Base-by-base conservation (phyloP, 495 filamentous ascomycete species). In the Daldinia childiae region DNA sequence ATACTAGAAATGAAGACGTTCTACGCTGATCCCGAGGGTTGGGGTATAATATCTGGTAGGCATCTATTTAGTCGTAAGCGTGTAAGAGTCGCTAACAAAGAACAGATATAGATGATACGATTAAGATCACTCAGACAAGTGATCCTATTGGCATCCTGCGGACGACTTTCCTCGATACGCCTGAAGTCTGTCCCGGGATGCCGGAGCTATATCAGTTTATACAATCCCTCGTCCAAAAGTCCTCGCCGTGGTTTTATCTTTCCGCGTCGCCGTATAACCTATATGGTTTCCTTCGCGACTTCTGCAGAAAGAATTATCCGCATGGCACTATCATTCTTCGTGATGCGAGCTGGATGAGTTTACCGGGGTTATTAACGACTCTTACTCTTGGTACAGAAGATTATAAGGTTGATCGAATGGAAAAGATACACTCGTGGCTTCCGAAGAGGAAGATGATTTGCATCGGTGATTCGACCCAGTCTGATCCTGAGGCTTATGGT, bases 181-280 rank as follows among this genome's bases (percentile, higher is more conserved):
- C 93, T 0, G 79, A 86, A 55, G 88, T 93, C 2, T 88, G 94
- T 15, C 61, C 82, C 0, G 93, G 91, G 27, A 98, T 97, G 93
- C 91, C 93, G 0, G 88, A 93, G 73, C 82, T 97, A 2, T 98
- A 98, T 79, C 71, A 74, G 21, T 80, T 88, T 60, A 83, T 95
- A 29, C 81, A 89, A 55, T 77, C 80, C 11, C 70, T 86, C 59
- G 71, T 84, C 24, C 84, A 91, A 4, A 64, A 84, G 4, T 77
- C 80, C 2, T 90, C 95, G 9, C 85, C 92, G 1, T 97, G 90
- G 87, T 97, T 95, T 80, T 98, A 98, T 80, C 87, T 98, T 56
- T 96, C 93, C 4, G 95, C 95, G 1, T 97, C 93, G 2, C 95
- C 95, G 0, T 97, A 98, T 83, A 97, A 97, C 69, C 87, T 98